These are phyloP conservation scores for Trifolium subterraneum DNA, from an alignment of 306 rosid genomes.

Conservation along the genomic window DNA sequence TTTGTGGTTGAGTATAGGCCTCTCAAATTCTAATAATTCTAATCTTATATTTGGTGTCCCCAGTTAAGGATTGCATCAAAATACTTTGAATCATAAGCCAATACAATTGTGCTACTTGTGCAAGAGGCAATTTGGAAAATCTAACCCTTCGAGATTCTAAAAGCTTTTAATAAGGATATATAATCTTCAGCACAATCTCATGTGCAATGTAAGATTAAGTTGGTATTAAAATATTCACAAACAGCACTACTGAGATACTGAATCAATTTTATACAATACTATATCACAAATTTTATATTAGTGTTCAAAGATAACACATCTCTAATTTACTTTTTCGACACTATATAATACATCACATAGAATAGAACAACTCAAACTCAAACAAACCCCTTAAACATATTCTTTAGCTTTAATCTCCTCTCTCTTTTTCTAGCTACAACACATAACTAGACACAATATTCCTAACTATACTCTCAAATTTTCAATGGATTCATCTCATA, in stretches of 20 bases:
- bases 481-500: conserved; percentile 48
- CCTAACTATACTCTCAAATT: background rate
- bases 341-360: background rate
- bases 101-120: conserved; percentile 35
- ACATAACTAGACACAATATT: background rate
- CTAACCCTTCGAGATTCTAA: conserved; percentile 50
- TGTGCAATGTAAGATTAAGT: conserved; percentile 14
- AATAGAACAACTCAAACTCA: conserved; percentile 25
- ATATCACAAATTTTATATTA: background rate
- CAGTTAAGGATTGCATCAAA: conserved; percentile 36
- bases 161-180: conserved; percentile 36
- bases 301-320: conserved; percentile 29
- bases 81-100: conserved; percentile 26
- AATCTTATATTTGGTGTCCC: background rate
- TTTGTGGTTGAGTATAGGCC: too few relatives aligned
- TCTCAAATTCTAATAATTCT: too few relatives aligned
- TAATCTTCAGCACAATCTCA: conserved; percentile 49
- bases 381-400: background rate
- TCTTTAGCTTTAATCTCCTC: background rate
- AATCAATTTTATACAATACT: background rate
- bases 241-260: conserved; percentile 34
- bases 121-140: conserved; percentile 47
- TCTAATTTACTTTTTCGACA: conserved; percentile 15
- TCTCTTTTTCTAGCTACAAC: background rate
- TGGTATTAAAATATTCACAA: conserved; percentile 18